phyloP scores from a whole-genome alignment of 2,329 filamentous ascomycete genomes.

The Neonectria neomacrospora region DNA sequence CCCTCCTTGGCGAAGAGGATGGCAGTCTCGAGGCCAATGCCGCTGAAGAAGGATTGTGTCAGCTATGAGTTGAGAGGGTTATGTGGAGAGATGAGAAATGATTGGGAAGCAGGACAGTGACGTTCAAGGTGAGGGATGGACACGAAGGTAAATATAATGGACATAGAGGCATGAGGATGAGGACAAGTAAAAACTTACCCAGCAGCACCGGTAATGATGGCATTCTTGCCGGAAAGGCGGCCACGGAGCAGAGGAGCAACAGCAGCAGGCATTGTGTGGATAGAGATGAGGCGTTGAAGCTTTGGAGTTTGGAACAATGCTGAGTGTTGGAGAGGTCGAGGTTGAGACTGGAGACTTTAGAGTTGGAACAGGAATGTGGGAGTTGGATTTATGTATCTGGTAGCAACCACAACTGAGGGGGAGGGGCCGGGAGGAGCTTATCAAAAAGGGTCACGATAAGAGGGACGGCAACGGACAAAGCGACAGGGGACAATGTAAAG shows the following conservation, averaged over 20 bases:
- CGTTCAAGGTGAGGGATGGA: neutral
- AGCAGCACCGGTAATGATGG: slow-evolving; percentile 84
- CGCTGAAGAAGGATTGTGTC: slow-evolving; percentile 60
- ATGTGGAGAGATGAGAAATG: neutral
- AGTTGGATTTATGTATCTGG: slow-evolving; percentile 21
- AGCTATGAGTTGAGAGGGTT: slow-evolving; percentile 8
- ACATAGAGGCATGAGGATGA: neutral
- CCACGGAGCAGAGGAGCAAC: slow-evolving; percentile 48
- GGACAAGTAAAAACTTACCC: slow-evolving; percentile 68
- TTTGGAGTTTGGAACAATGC: neutral
- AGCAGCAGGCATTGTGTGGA: slow-evolving; percentile 46
- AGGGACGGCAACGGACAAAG: neutral
- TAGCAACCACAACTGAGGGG: slow-evolving; percentile 12
- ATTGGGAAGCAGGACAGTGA: neutral
- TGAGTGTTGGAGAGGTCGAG: neutral
- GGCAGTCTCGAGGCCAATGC: slow-evolving; percentile 91
- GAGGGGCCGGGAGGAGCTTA: slow-evolving; percentile 17
- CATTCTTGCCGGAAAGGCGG: slow-evolving; percentile 70
- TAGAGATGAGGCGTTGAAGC: neutral
- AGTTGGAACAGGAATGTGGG: slow-evolving; percentile 1
- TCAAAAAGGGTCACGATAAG: slow-evolving; percentile 23
- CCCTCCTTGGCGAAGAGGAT: slow-evolving; percentile 93
- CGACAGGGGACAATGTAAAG: neutral
- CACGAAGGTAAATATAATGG: neutral
- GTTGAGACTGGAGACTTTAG: slow-evolving; percentile 3